These are phyloP conservation scores for Pseudonitzschia delicatissima DNA, from an alignment of 108 stramenopile species.

Conservation along the genomic window DNA sequence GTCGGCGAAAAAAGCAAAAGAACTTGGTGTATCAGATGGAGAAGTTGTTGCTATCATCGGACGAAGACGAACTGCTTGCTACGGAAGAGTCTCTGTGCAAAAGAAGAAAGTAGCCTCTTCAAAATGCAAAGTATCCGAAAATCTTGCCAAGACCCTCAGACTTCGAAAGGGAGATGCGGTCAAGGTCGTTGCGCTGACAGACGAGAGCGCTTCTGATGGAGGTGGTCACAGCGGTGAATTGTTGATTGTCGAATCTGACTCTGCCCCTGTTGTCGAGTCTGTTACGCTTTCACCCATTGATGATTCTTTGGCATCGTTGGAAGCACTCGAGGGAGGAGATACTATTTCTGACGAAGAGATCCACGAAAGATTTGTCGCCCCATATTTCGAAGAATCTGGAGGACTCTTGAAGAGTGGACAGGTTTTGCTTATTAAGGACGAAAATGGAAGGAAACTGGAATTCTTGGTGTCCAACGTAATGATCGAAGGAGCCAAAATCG, in stretches of 20 bases:
- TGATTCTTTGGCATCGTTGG: conserved; percentile 59
- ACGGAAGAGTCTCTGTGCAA: conserved; percentile 52
- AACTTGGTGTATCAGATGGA: conserved; percentile 58
- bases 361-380: conserved; percentile 61
- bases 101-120: conserved; percentile 17
- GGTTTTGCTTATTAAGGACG: conserved; percentile 58
- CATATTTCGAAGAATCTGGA: conserved; percentile 54
- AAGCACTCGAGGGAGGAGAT: conserved; percentile 67
- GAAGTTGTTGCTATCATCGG: conserved; percentile 73
- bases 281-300: conserved; percentile 77
- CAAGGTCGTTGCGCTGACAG: conserved; percentile 58
- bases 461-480: conserved; percentile 70
- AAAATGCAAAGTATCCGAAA: conserved; percentile 42
- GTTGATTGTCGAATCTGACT: conserved; percentile 40
- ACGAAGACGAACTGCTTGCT: conserved; percentile 70
- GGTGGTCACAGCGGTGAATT: conserved; percentile 62
- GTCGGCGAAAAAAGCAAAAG: conserved; percentile 77
- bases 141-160: conserved; percentile 71
- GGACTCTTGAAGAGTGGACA: conserved; percentile 61
- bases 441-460: conserved; percentile 57
- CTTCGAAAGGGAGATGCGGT: conserved; percentile 73
- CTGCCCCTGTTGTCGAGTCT: conserved; percentile 43
- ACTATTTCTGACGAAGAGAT: conserved; percentile 68
- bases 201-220: conserved; percentile 7
- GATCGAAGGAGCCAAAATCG: conserved; percentile 41